Percentiles rank a stretch among this genome's conserved stretches.
Conservation (phyloP, 2,329 filamentous ascomycete genomes). For the Fusarium burgessii region DNA sequence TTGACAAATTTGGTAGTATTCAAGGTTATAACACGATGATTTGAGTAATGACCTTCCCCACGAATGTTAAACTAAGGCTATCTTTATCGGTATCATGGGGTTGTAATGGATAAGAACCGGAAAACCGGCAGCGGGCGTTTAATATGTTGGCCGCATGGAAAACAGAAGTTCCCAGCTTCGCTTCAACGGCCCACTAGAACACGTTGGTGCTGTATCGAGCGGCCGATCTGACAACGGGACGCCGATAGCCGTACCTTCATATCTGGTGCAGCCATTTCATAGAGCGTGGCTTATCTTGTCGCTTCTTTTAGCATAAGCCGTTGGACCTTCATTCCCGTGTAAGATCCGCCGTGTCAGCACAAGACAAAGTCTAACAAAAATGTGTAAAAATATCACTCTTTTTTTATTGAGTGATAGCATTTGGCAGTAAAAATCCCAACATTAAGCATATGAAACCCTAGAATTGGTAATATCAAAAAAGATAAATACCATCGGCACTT, state of each 20-base stretch:
- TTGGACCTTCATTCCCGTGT: not conserved
- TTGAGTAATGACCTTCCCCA: not conserved
- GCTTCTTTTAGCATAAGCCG: not conserved
- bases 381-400: not conserved
- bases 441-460: not conserved
- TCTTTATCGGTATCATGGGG: not conserved
- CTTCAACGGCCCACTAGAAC: not conserved
- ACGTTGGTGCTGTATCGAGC: too few species aligned
- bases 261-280: not conserved
- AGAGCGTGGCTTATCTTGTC: not conserved
- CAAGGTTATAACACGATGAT: not conserved
- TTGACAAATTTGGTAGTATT: not conserved
- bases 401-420: not conserved
- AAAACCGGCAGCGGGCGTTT: not conserved
- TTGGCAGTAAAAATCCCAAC: not conserved
- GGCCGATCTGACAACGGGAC: not conserved
- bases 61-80: not conserved
- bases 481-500: not conserved
- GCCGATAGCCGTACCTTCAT: not conserved
- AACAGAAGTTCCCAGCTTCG: constrained; percentile 20
- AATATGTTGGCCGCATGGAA: not conserved
- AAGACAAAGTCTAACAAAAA: not conserved
- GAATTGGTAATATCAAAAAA: not conserved
- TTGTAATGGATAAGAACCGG: not conserved
- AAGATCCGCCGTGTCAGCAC: not conserved